A percentile compares a stretch with the other conserved stretches of the same genome.
These are phyloP conservation scores for Sanguinoderma infundibulare DNA, from an alignment of 1,284 basidiomycete species.

Conservation along the genomic window DNA sequence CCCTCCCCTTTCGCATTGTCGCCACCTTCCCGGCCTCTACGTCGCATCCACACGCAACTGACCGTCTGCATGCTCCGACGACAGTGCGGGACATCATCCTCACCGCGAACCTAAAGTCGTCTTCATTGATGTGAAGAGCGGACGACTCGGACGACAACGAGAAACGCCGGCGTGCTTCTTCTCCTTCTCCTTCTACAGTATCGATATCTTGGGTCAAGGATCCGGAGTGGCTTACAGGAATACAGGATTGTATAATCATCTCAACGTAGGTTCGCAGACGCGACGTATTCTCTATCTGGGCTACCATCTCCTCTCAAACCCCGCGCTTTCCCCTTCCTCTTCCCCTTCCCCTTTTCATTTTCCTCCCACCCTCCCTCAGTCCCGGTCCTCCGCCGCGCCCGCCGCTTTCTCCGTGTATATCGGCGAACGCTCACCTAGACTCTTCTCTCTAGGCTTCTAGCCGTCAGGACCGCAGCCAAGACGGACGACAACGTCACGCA, in stretches of 20 bases:
- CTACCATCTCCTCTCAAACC: background rate
- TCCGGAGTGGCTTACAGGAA: background rate
- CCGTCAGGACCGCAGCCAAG: background rate
- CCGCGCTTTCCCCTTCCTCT: background rate
- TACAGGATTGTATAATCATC: background rate
- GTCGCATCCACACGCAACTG: background rate
- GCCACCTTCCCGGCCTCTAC: background rate
- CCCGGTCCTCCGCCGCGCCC: too few species aligned
- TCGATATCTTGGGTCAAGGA: background rate
- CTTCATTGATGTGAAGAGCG: constrained; percentile 35
- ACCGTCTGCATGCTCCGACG: background rate
- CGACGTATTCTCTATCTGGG: background rate
- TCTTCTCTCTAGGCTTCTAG: background rate
- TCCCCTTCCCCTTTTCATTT: too few species aligned
- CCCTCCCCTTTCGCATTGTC: background rate
- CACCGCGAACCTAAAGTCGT: constrained; percentile 42
- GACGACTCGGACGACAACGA: too few species aligned
- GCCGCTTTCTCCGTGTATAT: background rate
- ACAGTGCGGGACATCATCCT: constrained; percentile 50
- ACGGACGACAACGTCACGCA: background rate
- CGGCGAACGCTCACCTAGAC: background rate
- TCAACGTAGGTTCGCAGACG: background rate
- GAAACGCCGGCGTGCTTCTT: too few species aligned
- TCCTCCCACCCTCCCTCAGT: too few species aligned
- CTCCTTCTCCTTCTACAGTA: too few species aligned